Percentiles rank a stretch among this genome's conserved stretches.
Evolutionary conservation across 2,329 filamentous ascomycete genomes (phyloP).

Genomic region (Xylaria hypoxylon): DNA sequence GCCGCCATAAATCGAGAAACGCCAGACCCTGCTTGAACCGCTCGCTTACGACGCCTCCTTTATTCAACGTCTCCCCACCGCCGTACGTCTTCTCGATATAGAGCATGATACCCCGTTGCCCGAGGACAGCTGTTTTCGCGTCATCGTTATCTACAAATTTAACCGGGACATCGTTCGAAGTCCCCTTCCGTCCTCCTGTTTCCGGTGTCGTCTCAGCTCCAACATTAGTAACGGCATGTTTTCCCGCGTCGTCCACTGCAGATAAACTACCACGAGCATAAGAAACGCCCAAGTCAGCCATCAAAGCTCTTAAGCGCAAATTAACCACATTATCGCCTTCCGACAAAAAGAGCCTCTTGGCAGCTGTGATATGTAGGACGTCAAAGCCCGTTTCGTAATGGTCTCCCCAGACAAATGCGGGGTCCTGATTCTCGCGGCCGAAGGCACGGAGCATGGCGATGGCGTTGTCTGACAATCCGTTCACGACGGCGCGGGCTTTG

Average conservation of each 20-base stretch:
- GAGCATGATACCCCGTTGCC: conserved; percentile 65
- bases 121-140: conserved; percentile 59
- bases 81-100: conserved; percentile 70
- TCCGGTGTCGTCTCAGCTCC: not conserved
- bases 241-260: conserved; percentile 29
- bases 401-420: conserved; percentile 78
- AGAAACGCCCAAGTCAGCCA: conserved; percentile 61
- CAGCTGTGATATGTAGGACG: conserved; percentile 74
- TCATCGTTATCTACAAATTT: conserved; percentile 68
- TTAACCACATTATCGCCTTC: conserved; percentile 60
- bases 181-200: not conserved
- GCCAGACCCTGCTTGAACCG: conserved; percentile 58
- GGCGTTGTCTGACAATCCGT: conserved; percentile 74
- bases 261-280: conserved; percentile 57
- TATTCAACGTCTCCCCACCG: conserved; percentile 34
- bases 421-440: conserved; percentile 82
- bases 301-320: conserved; percentile 61
- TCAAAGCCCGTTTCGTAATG: conserved; percentile 87
- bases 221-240: conserved; percentile 25
- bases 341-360: conserved; percentile 64
- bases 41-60: conserved; percentile 44
- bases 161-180: conserved; percentile 51
- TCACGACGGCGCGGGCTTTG: conserved; percentile 72
- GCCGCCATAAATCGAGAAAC: conserved; percentile 55
- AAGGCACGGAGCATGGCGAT: conserved; percentile 81